A percentile compares a stretch with the other conserved stretches of the same genome.
phyloP scores from a whole-genome alignment of 139 green algal genomes.

The Tetraselmis striata region DNA sequence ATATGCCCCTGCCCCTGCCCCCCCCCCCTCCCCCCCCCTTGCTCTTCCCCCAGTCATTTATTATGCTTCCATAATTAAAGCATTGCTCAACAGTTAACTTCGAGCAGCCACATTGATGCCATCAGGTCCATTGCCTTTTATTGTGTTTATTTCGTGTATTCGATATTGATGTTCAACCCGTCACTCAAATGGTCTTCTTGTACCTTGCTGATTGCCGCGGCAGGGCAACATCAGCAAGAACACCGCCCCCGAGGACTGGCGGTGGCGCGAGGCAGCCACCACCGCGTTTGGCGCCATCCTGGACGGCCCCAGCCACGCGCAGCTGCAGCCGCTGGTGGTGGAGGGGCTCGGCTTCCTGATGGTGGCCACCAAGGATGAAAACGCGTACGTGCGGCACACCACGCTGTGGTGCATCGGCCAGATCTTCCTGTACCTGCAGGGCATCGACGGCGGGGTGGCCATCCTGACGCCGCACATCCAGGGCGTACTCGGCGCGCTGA shows the following conservation, averaged over 20 bases:
- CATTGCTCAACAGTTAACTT: too few species aligned
- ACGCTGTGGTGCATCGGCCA: slow-evolving; percentile 92
- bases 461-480: slow-evolving; percentile 51
- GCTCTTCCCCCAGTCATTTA: too few species aligned
- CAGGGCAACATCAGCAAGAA: slow-evolving; percentile 78
- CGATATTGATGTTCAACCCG: too few species aligned
- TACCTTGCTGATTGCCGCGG: too few species aligned
- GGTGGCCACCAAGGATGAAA: slow-evolving; percentile 65
- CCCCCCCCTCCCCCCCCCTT: too few species aligned
- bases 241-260: slow-evolving; percentile 71
- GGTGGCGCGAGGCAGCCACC: slow-evolving; percentile 85
- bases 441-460: slow-evolving; percentile 27
- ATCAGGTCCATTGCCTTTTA: too few species aligned
- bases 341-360: slow-evolving; percentile 47
- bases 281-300: slow-evolving; percentile 95
- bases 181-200: too few species aligned
- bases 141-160: too few species aligned
- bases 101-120: too few species aligned
- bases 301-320: slow-evolving; percentile 68
- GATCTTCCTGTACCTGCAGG: slow-evolving; percentile 92
- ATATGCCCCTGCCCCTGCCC: too few species aligned
- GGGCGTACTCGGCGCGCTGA: slow-evolving; percentile 46
- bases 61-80: too few species aligned
- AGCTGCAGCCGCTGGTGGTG: slow-evolving; percentile 59
- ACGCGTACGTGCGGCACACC: slow-evolving; percentile 81